phyloP scores from a whole-genome alignment of 306 rosid species.

The Quercus glauca region DNA sequence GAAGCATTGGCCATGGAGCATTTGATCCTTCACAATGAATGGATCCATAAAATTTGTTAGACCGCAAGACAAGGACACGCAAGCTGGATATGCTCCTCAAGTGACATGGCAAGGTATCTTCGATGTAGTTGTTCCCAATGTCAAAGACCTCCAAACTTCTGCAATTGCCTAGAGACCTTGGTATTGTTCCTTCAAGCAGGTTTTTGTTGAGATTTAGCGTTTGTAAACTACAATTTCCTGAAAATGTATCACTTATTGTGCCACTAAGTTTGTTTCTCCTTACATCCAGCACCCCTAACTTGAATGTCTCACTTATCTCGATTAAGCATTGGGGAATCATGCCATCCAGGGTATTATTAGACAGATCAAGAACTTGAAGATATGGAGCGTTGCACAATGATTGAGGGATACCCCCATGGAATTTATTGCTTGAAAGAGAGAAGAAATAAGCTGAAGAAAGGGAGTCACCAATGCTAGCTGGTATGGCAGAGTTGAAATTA shows the following conservation, averaged over 20 bases:
- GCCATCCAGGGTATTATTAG: constrained; percentile 15
- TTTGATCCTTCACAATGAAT: not conserved
- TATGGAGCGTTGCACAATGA: not conserved
- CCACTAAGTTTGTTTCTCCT: not conserved
- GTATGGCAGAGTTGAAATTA: constrained; percentile 27
- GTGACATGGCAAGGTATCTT: constrained; percentile 1
- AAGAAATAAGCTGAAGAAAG: not conserved
- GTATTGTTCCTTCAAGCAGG: constrained; percentile 22
- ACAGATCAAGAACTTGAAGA: constrained; percentile 13
- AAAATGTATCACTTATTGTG: constrained; percentile 18
- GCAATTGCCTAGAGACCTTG: not conserved
- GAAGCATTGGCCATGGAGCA: constrained; percentile 34
- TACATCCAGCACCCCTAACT: not conserved
- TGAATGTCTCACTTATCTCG: not conserved
- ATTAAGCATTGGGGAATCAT: constrained; percentile 33
- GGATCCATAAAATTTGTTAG: not conserved
- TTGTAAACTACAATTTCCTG: not conserved
- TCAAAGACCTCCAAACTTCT: constrained; percentile 28
- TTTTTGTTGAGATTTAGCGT: constrained; percentile 35
- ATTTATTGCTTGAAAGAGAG: constrained; percentile 8
- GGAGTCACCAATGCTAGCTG: not conserved
- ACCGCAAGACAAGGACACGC: constrained; percentile 34
- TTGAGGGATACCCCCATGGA: constrained; percentile 7
- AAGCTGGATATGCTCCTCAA: constrained; percentile 22
- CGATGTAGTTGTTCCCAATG: constrained; percentile 35